Evolutionary conservation across 805 yeast species (phyloP).

Genomic region (Grigorovia transvaalensis): DNA sequence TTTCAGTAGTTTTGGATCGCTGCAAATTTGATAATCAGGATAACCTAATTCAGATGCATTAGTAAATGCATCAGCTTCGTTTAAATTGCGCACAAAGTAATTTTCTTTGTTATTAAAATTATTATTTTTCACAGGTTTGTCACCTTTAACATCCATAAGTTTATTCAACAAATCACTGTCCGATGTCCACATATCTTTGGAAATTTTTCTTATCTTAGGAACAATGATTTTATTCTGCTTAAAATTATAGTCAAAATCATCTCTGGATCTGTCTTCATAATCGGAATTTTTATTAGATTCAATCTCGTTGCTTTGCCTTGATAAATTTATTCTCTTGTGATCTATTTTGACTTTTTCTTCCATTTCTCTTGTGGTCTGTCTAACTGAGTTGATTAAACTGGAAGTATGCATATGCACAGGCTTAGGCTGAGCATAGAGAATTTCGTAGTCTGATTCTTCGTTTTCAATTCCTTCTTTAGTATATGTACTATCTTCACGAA

Average conservation of each 20-base stretch:
- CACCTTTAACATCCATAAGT: neutral
- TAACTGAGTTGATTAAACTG: slow-evolving; percentile 24
- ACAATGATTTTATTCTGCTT: neutral
- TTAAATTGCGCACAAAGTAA: neutral
- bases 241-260: neutral
- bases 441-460: neutral
- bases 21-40: slow-evolving; percentile 12
- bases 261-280: neutral
- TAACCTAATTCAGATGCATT: neutral
- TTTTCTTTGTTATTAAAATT: neutral
- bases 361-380: slow-evolving; percentile 17
- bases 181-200: neutral
- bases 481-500: neutral
- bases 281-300: neutral
- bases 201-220: neutral
- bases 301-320: neutral
- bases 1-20: slow-evolving; percentile 13
- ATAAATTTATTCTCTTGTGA: slow-evolving; percentile 8
- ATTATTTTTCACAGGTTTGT: neutral
- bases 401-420: slow-evolving; percentile 18
- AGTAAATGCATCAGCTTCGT: neutral
- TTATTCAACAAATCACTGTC: neutral
- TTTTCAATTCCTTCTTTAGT: neutral
- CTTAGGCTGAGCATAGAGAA: neutral
- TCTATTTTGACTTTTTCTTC: slow-evolving; percentile 10